Evolutionary conservation across 192 early-diverging fungal species (phyloP).

Genomic region (Coemansia sp.): DNA sequence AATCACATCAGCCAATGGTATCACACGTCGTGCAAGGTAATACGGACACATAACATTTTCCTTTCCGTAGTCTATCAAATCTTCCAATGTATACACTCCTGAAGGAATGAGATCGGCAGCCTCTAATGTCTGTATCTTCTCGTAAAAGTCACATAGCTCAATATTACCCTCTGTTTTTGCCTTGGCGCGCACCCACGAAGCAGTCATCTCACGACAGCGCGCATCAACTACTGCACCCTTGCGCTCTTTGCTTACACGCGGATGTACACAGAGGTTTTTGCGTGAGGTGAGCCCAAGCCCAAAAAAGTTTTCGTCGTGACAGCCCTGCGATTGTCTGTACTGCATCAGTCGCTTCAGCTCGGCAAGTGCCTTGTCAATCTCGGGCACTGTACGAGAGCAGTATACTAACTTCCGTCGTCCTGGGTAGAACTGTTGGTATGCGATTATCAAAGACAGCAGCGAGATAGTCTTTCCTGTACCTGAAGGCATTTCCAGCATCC

Average conservation of each 20-base stretch:
- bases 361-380: constrained; percentile 97
- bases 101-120: constrained; percentile 64
- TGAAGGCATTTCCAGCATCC: constrained; percentile 97
- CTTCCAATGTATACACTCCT: constrained; percentile 96
- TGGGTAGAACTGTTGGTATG: constrained; percentile 91
- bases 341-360: constrained; percentile 91
- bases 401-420: constrained; percentile 97
- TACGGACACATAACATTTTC: constrained; percentile 87
- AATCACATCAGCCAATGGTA: constrained; percentile 89
- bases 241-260: constrained; percentile 82
- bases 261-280: constrained; percentile 93
- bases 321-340: constrained; percentile 70
- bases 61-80: constrained; percentile 78
- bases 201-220: constrained; percentile 86
- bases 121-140: constrained; percentile 68
- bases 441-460: constrained; percentile 89
- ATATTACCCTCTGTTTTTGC: constrained; percentile 54
- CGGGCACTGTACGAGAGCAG: constrained; percentile 99
- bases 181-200: constrained; percentile 87
- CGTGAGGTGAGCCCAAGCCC: constrained; percentile 91
- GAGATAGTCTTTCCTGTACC: constrained; percentile 99
- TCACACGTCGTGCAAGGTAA: constrained; percentile 82
- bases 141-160: constrained; percentile 78
- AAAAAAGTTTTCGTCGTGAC: constrained; percentile 74
- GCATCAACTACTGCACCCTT: constrained; percentile 85